phyloP scores from a whole-genome alignment of 2,329 filamentous ascomycete genomes.

The Sphaerostilbella broomeana region DNA sequence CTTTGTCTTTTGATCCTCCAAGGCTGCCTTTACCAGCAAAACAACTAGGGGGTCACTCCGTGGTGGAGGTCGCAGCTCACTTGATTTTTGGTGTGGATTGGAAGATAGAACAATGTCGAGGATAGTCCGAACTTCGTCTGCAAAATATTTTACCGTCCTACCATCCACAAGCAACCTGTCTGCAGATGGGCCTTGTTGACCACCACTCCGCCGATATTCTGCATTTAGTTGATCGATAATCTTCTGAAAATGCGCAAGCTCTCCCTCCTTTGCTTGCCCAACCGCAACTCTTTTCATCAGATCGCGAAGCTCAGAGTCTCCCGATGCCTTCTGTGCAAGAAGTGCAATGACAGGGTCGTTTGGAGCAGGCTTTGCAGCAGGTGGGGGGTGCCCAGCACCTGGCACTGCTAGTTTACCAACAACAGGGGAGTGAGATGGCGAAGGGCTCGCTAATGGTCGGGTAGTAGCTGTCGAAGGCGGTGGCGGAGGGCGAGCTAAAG shows the following conservation, averaged over 20 bases:
- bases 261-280: slow-evolving; percentile 62
- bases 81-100: slow-evolving; percentile 50
- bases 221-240: slow-evolving; percentile 73
- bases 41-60: slow-evolving; percentile 52
- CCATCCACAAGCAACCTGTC: slow-evolving; percentile 50
- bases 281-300: slow-evolving; percentile 80
- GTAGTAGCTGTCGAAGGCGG: slow-evolving; percentile 25
- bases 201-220: slow-evolving; percentile 48
- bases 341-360: slow-evolving; percentile 74
- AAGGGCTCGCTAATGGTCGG: slow-evolving; percentile 15
- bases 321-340: slow-evolving; percentile 67
- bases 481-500: slow-evolving; percentile 14
- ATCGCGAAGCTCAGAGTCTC: slow-evolving; percentile 64
- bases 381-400: slow-evolving; percentile 5
- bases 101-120: slow-evolving; percentile 53
- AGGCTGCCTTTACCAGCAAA: slow-evolving; percentile 48
- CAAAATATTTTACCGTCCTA: slow-evolving; percentile 53
- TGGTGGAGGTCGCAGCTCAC: slow-evolving; percentile 45
- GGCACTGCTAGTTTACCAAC: slow-evolving; percentile 19
- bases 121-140: slow-evolving; percentile 51
- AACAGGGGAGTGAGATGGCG: slow-evolving; percentile 12
- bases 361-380: slow-evolving; percentile 23
- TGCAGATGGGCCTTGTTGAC: slow-evolving; percentile 46
- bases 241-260: slow-evolving; percentile 68
- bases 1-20: slow-evolving; percentile 44